These are phyloP conservation scores for Pontederia paniculata DNA, from an alignment of 176 grass and related monocot genomes.

Conservation along the genomic window DNA sequence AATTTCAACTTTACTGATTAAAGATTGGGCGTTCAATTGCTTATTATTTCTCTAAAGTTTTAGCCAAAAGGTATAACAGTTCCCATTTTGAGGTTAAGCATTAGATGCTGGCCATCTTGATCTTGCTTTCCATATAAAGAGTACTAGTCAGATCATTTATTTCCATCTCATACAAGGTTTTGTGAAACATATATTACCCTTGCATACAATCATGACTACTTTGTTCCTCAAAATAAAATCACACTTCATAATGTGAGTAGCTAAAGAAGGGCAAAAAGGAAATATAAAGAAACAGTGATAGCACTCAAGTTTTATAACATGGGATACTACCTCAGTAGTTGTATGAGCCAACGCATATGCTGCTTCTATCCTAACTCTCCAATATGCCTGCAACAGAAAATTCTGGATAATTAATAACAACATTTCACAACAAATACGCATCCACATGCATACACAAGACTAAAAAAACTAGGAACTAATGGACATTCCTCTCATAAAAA, in stretches of 20 bases:
- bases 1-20: too few species aligned
- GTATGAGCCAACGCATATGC: constrained; percentile 85
- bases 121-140: too few species aligned
- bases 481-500: constrained; percentile 7
- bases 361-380: constrained; percentile 96
- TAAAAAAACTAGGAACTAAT: constrained; percentile 16
- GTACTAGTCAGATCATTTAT: too few species aligned
- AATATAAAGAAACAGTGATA: constrained; percentile 9
- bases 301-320: constrained; percentile 14
- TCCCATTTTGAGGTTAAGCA: too few species aligned
- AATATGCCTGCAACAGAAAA: constrained; percentile 50
- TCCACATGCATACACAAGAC: neutral
- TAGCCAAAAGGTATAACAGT: too few species aligned
- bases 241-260: neutral
- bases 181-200: too few species aligned
- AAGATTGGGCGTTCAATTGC: too few species aligned
- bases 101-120: too few species aligned
- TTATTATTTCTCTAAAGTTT: too few species aligned
- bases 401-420: neutral
- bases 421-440: neutral
- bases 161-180: too few species aligned
- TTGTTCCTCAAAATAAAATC: too few species aligned
- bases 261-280: neutral
- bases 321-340: constrained; percentile 55
- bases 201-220: too few species aligned